Percentiles rank a stretch among this genome's conserved stretches.
Evolutionary conservation across 257 asterid species (phyloP).

Genomic region (Solanum ossicruentum): DNA sequence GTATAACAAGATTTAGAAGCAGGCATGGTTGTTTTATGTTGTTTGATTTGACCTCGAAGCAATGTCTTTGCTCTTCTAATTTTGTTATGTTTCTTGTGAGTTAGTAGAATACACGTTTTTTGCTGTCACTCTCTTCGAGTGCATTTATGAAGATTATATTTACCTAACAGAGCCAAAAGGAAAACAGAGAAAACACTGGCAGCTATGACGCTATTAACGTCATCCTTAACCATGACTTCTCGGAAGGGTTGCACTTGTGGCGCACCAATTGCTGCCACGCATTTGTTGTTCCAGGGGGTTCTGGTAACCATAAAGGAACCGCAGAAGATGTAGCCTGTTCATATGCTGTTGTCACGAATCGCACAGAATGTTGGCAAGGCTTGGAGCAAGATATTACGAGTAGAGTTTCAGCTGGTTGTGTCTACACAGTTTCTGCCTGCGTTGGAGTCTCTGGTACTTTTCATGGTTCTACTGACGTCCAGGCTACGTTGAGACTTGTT

Average conservation of each 20-base stretch:
- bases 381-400: constrained; percentile 74
- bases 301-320: constrained; percentile 18
- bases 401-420: constrained; percentile 38
- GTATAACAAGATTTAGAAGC: not conserved
- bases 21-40: not conserved
- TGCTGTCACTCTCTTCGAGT: not conserved
- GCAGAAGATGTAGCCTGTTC: constrained; percentile 16
- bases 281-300: constrained; percentile 39
- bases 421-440: constrained; percentile 46
- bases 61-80: not conserved
- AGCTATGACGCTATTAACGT: constrained; percentile 22
- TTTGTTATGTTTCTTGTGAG: not conserved
- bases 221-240: constrained; percentile 72
- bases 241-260: constrained; percentile 70
- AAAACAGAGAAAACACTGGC: not conserved
- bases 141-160: not conserved
- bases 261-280: constrained; percentile 56
- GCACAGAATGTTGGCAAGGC: constrained; percentile 79
- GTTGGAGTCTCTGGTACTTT: constrained; percentile 50
- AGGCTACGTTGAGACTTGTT: constrained; percentile 69
- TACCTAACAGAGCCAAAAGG: not conserved
- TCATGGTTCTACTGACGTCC: constrained; percentile 37
- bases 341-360: constrained; percentile 51
- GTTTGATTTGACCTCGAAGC: not conserved
- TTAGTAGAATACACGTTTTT: not conserved